Evolutionary conservation across 1,284 basidiomycete species (phyloP).

Genomic region (Ustilago tritici): DNA sequence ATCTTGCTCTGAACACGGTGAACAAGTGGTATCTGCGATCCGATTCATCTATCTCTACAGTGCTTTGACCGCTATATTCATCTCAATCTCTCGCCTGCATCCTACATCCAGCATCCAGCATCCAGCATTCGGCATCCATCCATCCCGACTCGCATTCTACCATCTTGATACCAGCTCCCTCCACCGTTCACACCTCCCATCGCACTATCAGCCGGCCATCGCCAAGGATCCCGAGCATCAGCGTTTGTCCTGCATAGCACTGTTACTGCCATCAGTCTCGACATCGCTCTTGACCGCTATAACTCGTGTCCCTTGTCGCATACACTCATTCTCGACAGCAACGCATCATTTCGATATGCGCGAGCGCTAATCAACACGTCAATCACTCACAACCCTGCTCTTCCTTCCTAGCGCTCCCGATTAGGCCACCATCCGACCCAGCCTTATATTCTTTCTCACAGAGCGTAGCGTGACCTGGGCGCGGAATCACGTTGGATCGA

Average conservation of each 20-base stretch:
- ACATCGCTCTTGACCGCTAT: background rate
- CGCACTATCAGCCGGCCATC: background rate
- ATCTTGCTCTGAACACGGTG: background rate
- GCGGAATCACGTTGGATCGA: background rate
- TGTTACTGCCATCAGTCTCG: background rate
- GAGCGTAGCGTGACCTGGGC: background rate
- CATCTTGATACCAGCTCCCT: background rate
- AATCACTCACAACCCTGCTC: slow-evolving; percentile 12
- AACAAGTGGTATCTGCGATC: background rate
- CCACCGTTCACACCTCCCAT: background rate
- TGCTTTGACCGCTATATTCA: background rate
- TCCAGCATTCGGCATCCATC: background rate
- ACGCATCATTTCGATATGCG: slow-evolving; percentile 21
- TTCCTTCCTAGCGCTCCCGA: slow-evolving; percentile 15
- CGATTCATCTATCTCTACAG: background rate
- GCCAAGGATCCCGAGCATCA: background rate
- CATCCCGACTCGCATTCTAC: slow-evolving; percentile 3
- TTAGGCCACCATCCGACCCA: slow-evolving; percentile 1
- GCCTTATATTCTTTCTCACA: slow-evolving; percentile 2
- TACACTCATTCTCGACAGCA: background rate
- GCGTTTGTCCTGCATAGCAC: background rate
- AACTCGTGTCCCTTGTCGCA: background rate
- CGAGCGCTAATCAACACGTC: slow-evolving; percentile 16
- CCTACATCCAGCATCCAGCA: slow-evolving; percentile 8
- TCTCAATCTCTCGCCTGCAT: background rate